phyloP scores from a whole-genome alignment of 1,139 yeast species.

The Yamadazyma aaseri region DNA sequence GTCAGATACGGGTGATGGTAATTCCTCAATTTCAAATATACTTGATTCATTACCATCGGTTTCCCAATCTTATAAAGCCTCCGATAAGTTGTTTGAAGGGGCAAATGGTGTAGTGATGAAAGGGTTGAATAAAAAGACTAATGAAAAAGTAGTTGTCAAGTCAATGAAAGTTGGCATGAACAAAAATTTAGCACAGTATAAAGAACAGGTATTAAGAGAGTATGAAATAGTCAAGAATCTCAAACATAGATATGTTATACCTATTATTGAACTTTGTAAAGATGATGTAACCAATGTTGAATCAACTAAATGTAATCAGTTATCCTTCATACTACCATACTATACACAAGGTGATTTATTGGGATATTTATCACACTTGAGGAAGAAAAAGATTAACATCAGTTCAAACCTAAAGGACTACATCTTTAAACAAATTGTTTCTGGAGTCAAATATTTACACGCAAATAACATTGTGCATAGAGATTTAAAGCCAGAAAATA shows the following conservation, averaged over 20 bases:
- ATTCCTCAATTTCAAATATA: no score
- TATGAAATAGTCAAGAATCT: slow-evolving; percentile 27
- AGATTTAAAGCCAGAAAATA: slow-evolving; percentile 58
- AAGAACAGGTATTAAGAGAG: slow-evolving; percentile 29
- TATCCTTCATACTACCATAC: slow-evolving; percentile 39
- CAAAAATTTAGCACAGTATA: slow-evolving; percentile 16
- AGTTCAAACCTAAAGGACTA: slow-evolving; percentile 40
- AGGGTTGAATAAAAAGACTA: slow-evolving; percentile 25
- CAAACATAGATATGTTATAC: slow-evolving; percentile 30
- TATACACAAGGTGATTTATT: slow-evolving; percentile 50
- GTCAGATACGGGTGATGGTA: no score
- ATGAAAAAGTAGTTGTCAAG: slow-evolving; percentile 29
- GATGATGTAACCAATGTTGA: slow-evolving; percentile 3
- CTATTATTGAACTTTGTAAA: slow-evolving; percentile 24
- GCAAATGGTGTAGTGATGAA: slow-evolving; percentile 42
- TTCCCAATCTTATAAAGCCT: slow-evolving; percentile 8
- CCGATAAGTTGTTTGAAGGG: slow-evolving; percentile 36
- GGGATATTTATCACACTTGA: slow-evolving; percentile 35
- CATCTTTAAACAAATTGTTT: slow-evolving; percentile 46
- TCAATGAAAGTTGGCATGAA: slow-evolving; percentile 22
- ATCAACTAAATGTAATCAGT: slow-evolving; percentile 13
- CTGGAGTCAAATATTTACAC: slow-evolving; percentile 48
- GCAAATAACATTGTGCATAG: slow-evolving; percentile 44
- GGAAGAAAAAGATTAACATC: slow-evolving; percentile 32
- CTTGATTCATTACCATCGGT: neutral